Base-by-base conservation (phyloP, 805 yeast species). In the Metschnikowia gruessii region DNA sequence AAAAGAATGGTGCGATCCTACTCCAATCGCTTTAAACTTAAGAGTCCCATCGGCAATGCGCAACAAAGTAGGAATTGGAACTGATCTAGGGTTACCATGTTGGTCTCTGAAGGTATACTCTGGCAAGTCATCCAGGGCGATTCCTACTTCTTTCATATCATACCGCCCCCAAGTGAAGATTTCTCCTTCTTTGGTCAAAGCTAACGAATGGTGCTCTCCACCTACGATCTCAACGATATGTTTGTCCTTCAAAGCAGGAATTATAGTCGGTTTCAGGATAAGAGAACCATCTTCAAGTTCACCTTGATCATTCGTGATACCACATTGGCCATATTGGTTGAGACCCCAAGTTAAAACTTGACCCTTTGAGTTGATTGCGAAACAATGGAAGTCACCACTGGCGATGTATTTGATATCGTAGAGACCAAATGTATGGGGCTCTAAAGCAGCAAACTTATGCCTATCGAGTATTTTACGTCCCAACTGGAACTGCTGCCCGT, bases 321-420 rank as follows among this genome's bases (percentile, higher is more conserved):
- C 98, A 73, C 97, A 89, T 69, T 94, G 99, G 18, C 98, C 98
- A 62, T 81, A 94, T 67, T 94, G 97, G 64, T 94, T 94, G 59
- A 94, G 76, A 7, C 99, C 99, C 99, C 99, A 94, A 9, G 94
- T 77, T 52, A 77, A 77, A 1, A 94, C 89, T 30, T 76, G 76
- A 35, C 85, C 88, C 31, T 81, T 79, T 12, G 74, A 70, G 50
- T 86, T 85, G 51, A 94, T 78, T 4, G 99, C 99, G 73, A 94
- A 94, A 55, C 96, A 86, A 63, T 91, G 98, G 66, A 85, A 94
- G 61, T 92, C 98, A 41, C 99, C 99, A 50, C 92, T 82, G 3
- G 96, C 92, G 56, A 94, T 81, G 59, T 77, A 83, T 56, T 80
- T 85, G 54, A 92, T 79, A 55, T 87, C 81, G 57, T 81, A 84